Conservation (phyloP, 2,329 filamentous ascomycete genomes). For the Tolypocladium capitatum region DNA sequence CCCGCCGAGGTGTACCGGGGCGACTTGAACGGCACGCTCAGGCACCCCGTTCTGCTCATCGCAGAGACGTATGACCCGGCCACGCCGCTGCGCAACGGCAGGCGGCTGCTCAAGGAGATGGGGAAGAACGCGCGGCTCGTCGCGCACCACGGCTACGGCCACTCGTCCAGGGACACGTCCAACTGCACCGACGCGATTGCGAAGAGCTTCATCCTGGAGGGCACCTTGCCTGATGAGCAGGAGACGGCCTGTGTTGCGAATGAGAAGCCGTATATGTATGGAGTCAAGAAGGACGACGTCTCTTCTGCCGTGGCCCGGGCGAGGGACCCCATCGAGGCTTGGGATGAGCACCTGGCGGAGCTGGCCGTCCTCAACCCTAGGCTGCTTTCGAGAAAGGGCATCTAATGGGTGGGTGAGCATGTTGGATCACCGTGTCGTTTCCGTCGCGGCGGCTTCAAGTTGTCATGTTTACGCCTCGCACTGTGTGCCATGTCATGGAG, state of each 20-base stretch:
- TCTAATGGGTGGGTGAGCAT: no score
- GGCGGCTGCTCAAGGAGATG: slow-evolving; percentile 30
- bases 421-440: no score
- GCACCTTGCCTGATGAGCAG: slow-evolving; percentile 23
- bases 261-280: slow-evolving; percentile 33
- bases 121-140: slow-evolving; percentile 33
- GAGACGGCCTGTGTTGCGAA: slow-evolving; percentile 34
- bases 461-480: no score
- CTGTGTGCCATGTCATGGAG: no score
- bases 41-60: slow-evolving; percentile 30
- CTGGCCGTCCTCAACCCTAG: slow-evolving; percentile 5
- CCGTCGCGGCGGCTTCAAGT: no score
- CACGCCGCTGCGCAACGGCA: slow-evolving; percentile 34
- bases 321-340: slow-evolving; percentile 5
- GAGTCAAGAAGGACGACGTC: slow-evolving; percentile 8
- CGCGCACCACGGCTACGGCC: slow-evolving; percentile 36
- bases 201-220: slow-evolving; percentile 26
- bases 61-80: slow-evolving; percentile 37
- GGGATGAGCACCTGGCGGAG: slow-evolving; percentile 9
- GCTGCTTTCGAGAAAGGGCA: neutral
- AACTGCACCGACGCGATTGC: slow-evolving; percentile 29
- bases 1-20: slow-evolving; percentile 34
- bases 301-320: neutral
- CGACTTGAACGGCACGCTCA: slow-evolving; percentile 28
- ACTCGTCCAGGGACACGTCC: slow-evolving; percentile 30